A percentile compares a stretch with the other conserved stretches of the same genome.
These are phyloP conservation scores for Melaleuca quinquenervia DNA, from an alignment of 345 rosid genomes.

Conservation along the genomic window DNA sequence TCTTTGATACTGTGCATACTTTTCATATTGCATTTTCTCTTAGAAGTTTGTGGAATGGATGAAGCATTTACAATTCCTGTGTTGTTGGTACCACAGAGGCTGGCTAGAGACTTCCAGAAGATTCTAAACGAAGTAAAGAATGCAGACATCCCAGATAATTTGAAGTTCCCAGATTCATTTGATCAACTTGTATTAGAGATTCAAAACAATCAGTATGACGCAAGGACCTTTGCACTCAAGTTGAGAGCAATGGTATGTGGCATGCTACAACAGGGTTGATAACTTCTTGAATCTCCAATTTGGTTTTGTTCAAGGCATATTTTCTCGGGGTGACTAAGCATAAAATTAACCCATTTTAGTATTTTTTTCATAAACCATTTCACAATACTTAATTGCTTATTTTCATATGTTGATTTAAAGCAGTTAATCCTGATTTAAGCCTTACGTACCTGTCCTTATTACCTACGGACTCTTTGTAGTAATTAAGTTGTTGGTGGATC, in stretches of 20 bases:
- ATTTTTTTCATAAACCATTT: background rate
- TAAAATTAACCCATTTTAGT: background rate
- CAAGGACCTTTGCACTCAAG: conserved; percentile 67
- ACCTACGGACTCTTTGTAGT: background rate
- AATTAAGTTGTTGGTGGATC: background rate
- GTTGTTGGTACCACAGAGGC: conserved; percentile 44
- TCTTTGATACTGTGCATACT: background rate
- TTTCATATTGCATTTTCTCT: background rate
- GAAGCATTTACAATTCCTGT: conserved; percentile 1
- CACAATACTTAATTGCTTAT: background rate
- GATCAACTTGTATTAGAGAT: conserved; percentile 77
- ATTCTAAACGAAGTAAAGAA: conserved; percentile 74
- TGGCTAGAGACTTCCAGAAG: conserved; percentile 77
- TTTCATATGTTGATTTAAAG: background rate
- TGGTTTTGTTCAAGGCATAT: background rate
- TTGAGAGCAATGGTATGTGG: conserved; percentile 79
- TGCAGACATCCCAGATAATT: conserved; percentile 72
- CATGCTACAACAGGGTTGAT: background rate
- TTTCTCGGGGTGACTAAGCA: background rate
- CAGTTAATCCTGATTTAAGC: background rate
- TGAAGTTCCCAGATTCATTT: conserved; percentile 84
- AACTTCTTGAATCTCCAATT: background rate
- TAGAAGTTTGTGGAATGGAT: conserved; percentile 6
- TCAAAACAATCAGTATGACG: conserved; percentile 82
- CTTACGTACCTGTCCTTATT: background rate